phyloP scores from a whole-genome alignment of 805 yeast genomes.

The Lachancea meyersii region DNA sequence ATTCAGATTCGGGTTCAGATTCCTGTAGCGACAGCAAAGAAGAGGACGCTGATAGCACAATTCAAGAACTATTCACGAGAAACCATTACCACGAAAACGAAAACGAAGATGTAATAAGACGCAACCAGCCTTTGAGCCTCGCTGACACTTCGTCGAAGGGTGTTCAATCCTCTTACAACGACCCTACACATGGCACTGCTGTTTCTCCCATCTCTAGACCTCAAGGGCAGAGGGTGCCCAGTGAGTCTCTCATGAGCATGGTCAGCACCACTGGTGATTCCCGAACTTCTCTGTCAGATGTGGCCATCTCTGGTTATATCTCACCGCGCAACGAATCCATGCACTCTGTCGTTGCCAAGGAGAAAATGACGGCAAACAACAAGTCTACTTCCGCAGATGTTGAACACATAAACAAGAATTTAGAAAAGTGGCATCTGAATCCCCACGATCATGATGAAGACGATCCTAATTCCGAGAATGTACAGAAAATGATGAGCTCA shows the following conservation, averaged over 20 bases:
- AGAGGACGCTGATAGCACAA: background rate
- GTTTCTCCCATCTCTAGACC: constrained; percentile 7
- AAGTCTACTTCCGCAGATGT: constrained; percentile 4
- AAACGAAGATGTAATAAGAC: background rate
- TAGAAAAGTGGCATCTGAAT: constrained; percentile 9
- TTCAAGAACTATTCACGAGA: background rate
- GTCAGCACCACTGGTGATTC: constrained; percentile 31
- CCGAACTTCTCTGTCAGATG: constrained; percentile 44
- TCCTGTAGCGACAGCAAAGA: background rate
- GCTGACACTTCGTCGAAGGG: background rate
- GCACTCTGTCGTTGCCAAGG: constrained; percentile 21
- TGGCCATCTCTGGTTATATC: constrained; percentile 42
- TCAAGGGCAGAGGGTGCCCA: constrained; percentile 3
- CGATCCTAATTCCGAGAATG: constrained; percentile 12
- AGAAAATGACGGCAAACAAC: constrained; percentile 13
- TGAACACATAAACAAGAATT: constrained; percentile 9
- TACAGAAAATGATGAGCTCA: constrained; percentile 22
- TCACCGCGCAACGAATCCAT: constrained; percentile 26
- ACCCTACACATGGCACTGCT: constrained; percentile 8
- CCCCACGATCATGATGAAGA: background rate
- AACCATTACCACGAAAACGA: background rate
- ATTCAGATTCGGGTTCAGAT: constrained; percentile 27
- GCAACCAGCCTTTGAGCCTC: background rate
- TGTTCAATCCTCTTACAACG: constrained; percentile 2
- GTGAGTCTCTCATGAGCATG: constrained; percentile 24